A percentile compares a stretch with the other conserved stretches of the same genome.
Evolutionary conservation across 1,284 basidiomycete genomes (phyloP).

Genomic region (Cryptococcus sp.): DNA sequence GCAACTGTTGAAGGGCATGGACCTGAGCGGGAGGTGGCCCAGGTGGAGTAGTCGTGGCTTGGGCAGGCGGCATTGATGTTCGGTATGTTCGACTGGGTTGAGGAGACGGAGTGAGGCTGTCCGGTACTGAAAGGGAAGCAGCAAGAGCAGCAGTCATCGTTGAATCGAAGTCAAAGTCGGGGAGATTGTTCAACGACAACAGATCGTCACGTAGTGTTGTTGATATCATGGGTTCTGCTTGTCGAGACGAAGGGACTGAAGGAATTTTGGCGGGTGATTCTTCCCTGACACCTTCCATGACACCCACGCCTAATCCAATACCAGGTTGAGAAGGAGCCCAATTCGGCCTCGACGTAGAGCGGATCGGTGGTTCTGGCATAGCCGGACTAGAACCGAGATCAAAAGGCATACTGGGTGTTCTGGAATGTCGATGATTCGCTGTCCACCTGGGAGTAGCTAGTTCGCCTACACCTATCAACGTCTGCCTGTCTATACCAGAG

Average conservation of each 20-base stretch:
- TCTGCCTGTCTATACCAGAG: slow-evolving; percentile 75
- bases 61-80: slow-evolving; percentile 13
- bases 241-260: not conserved
- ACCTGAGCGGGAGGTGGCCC: not conserved
- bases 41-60: slow-evolving; percentile 1
- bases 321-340: slow-evolving; percentile 15
- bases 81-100: slow-evolving; percentile 6
- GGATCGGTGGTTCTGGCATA: not conserved
- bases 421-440: slow-evolving; percentile 23
- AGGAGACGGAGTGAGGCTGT: slow-evolving; percentile 9
- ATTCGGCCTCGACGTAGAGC: not conserved
- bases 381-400: slow-evolving; percentile 3
- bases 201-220: not conserved
- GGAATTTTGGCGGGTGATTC: slow-evolving; percentile 11
- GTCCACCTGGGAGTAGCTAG: slow-evolving; percentile 95
- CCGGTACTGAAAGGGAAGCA: slow-evolving; percentile 28
- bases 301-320: slow-evolving; percentile 17
- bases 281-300: slow-evolving; percentile 25
- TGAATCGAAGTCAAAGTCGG: slow-evolving; percentile 39
- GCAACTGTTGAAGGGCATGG: not conserved
- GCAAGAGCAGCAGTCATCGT: slow-evolving; percentile 34
- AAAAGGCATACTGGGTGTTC: slow-evolving; percentile 19
- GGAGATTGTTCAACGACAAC: slow-evolving; percentile 4
- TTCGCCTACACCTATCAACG: slow-evolving; percentile 89
- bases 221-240: not conserved